Evolutionary conservation across 306 rosid species (phyloP).

Genomic region (Cucurbita moschata): DNA sequence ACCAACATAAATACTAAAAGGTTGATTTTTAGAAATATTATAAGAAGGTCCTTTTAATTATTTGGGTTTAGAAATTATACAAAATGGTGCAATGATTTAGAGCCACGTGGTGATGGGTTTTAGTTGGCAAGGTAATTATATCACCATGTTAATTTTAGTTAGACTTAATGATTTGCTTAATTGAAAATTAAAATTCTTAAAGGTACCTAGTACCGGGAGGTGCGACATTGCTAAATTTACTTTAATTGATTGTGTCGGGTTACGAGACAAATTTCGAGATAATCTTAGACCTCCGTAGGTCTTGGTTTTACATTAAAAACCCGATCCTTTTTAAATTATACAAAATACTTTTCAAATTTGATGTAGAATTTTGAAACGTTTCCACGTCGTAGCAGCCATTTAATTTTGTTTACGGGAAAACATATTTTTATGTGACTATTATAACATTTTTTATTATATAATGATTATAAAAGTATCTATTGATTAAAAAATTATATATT

Average conservation of each 20-base stretch:
- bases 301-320: background rate
- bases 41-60: background rate
- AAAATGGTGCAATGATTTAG: background rate
- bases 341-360: no score
- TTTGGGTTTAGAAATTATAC: background rate
- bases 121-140: conserved; percentile 4
- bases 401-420: no score
- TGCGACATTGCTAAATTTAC: background rate
- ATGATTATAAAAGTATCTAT: no score
- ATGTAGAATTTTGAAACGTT: no score
- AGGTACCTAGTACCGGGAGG: background rate
- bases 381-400: no score
- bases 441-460: no score
- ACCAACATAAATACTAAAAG: no score
- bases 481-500: no score
- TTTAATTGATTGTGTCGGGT: background rate
- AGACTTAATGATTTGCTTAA: background rate
- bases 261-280: background rate
- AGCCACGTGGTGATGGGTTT: background rate
- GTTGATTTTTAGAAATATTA: background rate
- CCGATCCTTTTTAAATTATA: no score
- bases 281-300: background rate
- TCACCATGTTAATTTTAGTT: background rate
- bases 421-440: no score
- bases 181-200: background rate